phyloP scores from a whole-genome alignment of 2,329 filamentous ascomycete genomes.

The Phyllosticta citribraziliensis region DNA sequence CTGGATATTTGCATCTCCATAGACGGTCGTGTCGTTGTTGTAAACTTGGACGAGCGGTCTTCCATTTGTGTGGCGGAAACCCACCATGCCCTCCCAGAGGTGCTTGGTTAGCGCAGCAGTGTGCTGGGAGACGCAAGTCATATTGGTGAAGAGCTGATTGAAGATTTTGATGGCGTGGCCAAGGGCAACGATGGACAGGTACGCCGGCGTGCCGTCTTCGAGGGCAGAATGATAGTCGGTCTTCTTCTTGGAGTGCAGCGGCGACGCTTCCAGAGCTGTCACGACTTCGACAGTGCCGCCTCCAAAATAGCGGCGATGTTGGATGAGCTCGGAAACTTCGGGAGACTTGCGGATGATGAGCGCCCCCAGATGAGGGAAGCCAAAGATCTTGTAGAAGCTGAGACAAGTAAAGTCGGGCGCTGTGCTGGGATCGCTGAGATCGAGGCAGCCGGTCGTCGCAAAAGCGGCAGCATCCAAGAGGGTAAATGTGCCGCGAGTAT shows the following conservation, averaged over 20 bases:
- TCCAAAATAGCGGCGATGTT: conserved; percentile 57
- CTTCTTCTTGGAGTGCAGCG: conserved; percentile 46
- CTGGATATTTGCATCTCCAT: conserved; percentile 44
- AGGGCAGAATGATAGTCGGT: conserved; percentile 49
- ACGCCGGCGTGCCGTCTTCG: conserved; percentile 58
- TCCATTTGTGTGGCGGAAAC: conserved; percentile 46
- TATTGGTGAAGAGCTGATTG: conserved; percentile 45
- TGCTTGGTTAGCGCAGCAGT: conserved; percentile 43
- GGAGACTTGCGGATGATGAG: conserved; percentile 65
- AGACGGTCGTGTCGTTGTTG: conserved; percentile 39
- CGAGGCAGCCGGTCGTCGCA: conserved; percentile 65
- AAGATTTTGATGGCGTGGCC: conserved; percentile 51
- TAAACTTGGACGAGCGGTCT: conserved; percentile 45
- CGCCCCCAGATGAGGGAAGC: conserved; percentile 83
- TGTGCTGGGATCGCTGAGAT: conserved; percentile 51
- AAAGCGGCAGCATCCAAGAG: conserved; percentile 78
- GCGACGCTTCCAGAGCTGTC: conserved; percentile 36
- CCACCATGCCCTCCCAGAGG: conserved; percentile 39
- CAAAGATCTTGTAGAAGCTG: conserved; percentile 95
- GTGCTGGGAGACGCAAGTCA: conserved; percentile 50
- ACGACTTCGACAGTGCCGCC: conserved; percentile 58
- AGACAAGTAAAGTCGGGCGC: conserved; percentile 73
- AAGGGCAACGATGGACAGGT: conserved; percentile 55
- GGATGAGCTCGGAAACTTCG: conserved; percentile 53
- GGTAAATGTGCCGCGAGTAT: conserved; percentile 44